Evolutionary conservation across 768 basidiomycete genomes (phyloP), one percentile per base, ranked within the genome.

Genomic region (Rhodotorula graminis): DNA sequence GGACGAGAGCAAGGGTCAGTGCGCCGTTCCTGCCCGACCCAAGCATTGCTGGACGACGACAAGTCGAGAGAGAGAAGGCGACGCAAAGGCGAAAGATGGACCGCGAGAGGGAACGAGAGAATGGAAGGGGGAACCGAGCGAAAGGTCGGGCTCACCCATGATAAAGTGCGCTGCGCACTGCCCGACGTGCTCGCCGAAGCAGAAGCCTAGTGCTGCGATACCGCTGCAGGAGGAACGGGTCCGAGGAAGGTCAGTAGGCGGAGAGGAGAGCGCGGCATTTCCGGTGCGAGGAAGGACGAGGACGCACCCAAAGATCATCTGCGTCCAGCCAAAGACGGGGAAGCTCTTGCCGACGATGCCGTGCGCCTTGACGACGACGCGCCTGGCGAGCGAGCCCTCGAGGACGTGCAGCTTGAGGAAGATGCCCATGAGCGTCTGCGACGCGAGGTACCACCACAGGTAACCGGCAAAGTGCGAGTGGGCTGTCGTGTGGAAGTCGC

Each of bases 371-470:
- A 92, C 90, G 0, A 88, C 87, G 78, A 84, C 89, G 2, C 89
- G 89, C 53, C 93, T 85, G 6, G 79, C 62, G 18, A 88, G 72
- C 3, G 88, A 86, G 70, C 84, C 84, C 81, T 95, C 91, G 72
- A 93, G 85, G 40, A 96, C 88, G 80, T 96, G 94, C 14, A 94
- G 82, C 81, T 95, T 96, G 76, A 97, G 88, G 81, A 95, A 97
- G 57, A 92, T 85, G 9, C 94, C 94, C 61, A 92, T 83, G 33
- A 80, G 76, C 19, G 90, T 83, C 81, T 96, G 93, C 3, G 83
- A 75, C 23, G 85, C 76, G 52, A 93, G 86, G 25, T 76, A 81
- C 80, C 46, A 75, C 66, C 47, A 78, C 46, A 67, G 77, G 60
- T 67, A 93, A 82, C 50, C 84, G 86, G 88, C 89, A 75, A 89